These are phyloP conservation scores for Colletotrichum lupini DNA, from an alignment of 2,329 filamentous ascomycete genomes.

Conservation along the genomic window DNA sequence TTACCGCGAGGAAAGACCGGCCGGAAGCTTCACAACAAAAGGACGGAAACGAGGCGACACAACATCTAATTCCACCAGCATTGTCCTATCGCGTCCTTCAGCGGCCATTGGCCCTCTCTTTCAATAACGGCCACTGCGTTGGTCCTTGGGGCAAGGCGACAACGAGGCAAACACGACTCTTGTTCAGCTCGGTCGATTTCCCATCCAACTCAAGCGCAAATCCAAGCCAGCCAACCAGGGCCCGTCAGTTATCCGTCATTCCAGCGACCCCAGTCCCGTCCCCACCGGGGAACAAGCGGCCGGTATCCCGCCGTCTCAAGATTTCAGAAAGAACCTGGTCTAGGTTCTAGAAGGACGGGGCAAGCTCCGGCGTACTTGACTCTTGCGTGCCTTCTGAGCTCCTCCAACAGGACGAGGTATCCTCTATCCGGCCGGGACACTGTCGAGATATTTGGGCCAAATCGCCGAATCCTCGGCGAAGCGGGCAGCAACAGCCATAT, in stretches of 20 bases:
- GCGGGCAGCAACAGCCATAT: background rate
- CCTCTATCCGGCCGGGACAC: background rate
- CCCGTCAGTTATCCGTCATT: conserved; percentile 26
- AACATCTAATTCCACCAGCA: background rate
- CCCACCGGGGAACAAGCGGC: conserved; percentile 33
- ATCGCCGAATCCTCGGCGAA: background rate
- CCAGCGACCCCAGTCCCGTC: conserved; percentile 21
- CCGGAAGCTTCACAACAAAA: background rate
- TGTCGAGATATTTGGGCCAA: background rate
- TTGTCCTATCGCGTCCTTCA: background rate
- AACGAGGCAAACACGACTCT: conserved; percentile 3
- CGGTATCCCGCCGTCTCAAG: conserved; percentile 33
- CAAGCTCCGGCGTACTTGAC: conserved; percentile 5
- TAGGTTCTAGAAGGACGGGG: conserved; percentile 33
- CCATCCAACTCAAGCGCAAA: background rate
- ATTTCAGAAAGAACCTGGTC: conserved; percentile 27
- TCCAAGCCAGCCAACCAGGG: background rate
- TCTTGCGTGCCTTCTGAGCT: background rate
- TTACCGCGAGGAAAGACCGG: background rate
- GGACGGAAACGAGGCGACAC: background rate
- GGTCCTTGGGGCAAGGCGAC: background rate
- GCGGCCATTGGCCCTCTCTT: background rate
- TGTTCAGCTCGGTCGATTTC: conserved; percentile 3
- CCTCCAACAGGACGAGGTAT: conserved; percentile 1
- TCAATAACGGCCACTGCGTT: background rate